Conservation (phyloP, 805 yeast genomes). For the Metschnikowia reukaufii region DNA sequence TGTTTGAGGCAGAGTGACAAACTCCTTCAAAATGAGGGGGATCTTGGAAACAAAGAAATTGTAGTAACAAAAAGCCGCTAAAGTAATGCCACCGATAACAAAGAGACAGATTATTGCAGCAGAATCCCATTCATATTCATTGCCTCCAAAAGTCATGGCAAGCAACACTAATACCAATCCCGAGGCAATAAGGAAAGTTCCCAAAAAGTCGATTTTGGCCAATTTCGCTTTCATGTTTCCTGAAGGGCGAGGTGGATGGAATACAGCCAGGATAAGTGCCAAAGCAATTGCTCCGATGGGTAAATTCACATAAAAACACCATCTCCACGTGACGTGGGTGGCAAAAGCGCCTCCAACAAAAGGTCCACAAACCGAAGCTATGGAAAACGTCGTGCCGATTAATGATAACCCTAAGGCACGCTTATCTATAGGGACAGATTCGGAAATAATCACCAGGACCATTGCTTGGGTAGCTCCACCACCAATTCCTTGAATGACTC, state of each 20-base stretch:
- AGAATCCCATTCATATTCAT: constrained; percentile 52
- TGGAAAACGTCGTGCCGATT: constrained; percentile 45
- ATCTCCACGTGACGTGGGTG: constrained; percentile 62
- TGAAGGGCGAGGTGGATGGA: constrained; percentile 47
- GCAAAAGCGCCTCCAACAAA: constrained; percentile 67
- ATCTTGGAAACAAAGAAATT: constrained; percentile 40
- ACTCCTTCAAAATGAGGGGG: constrained; percentile 47
- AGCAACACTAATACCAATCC: constrained; percentile 47
- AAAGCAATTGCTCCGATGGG: constrained; percentile 61
- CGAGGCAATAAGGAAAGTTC: constrained; percentile 42
- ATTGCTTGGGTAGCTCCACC: constrained; percentile 66
- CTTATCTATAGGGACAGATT: constrained; percentile 46
- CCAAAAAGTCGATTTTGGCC: constrained; percentile 48
- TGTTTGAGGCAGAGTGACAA: constrained; percentile 38
- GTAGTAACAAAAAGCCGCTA: constrained; percentile 37
- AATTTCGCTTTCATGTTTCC: constrained; percentile 41
- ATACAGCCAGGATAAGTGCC: constrained; percentile 37
- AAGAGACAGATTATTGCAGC: constrained; percentile 51
- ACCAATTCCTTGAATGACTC: constrained; percentile 73
- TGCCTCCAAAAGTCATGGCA: constrained; percentile 58
- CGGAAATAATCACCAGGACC: constrained; percentile 57
- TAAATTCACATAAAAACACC: constrained; percentile 72
- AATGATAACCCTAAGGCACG: constrained; percentile 41
- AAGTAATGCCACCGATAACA: constrained; percentile 43
- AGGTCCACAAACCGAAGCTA: constrained; percentile 60